Evolutionary conservation across 257 asterid genomes (phyloP).

Genomic region (Ocimum tenuiflorum): DNA sequence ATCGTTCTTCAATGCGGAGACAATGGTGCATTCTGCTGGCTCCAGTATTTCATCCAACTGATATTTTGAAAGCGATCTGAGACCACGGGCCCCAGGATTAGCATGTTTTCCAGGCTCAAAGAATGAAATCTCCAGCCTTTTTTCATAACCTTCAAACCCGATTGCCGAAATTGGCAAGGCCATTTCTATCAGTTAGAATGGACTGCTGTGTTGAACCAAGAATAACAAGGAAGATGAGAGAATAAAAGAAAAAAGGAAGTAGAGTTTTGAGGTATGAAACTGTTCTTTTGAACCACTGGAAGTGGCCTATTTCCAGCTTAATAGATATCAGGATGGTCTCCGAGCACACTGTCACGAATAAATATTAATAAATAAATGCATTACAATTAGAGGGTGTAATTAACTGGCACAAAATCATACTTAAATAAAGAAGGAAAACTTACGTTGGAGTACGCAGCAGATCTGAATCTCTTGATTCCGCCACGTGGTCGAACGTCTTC

Average conservation of each 20-base stretch:
- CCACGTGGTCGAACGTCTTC: slow-evolving; percentile 65
- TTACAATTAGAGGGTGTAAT: not conserved
- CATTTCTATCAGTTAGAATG: slow-evolving; percentile 1
- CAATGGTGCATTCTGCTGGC: slow-evolving; percentile 37
- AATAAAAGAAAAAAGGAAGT: not conserved
- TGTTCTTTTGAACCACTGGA: slow-evolving; percentile 17
- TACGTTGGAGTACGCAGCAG: slow-evolving; percentile 69
- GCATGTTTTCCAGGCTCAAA: slow-evolving; percentile 18
- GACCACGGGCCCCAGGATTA: slow-evolving; percentile 20
- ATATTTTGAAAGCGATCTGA: slow-evolving; percentile 27
- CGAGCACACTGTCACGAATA: slow-evolving; percentile 29
- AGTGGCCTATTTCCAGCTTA: slow-evolving; percentile 12
- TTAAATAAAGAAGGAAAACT: not conserved
- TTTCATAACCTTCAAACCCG: slow-evolving; percentile 45
- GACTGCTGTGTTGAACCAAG: not conserved
- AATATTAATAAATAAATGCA: not conserved
- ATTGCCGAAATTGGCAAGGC: slow-evolving; percentile 27
- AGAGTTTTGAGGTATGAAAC: slow-evolving; percentile 9
- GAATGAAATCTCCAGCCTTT: slow-evolving; percentile 43
- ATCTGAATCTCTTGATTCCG: slow-evolving; percentile 56
- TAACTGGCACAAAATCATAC: not conserved
- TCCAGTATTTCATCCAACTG: slow-evolving; percentile 32
- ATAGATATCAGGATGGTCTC: slow-evolving; percentile 31
- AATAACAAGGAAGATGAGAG: slow-evolving; percentile 7
- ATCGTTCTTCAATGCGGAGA: slow-evolving; percentile 21